Percentiles rank a stretch among this genome's conserved stretches.
Conservation (phyloP, 2,329 filamentous ascomycete genomes). For the Xylaria polymorpha region DNA sequence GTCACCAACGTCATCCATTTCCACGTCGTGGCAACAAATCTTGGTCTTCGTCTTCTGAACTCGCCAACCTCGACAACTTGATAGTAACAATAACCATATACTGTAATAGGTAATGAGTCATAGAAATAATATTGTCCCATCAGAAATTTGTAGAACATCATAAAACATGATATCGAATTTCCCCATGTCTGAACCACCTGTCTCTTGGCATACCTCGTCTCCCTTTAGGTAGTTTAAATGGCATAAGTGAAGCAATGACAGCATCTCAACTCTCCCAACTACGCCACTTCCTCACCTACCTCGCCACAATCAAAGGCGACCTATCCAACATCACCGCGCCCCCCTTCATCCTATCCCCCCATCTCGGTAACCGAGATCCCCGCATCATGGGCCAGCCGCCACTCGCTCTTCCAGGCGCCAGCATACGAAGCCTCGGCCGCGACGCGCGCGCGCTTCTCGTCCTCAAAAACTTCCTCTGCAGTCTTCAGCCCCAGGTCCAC, state of each 20-base stretch:
- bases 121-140: no score
- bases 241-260: constrained; percentile 29
- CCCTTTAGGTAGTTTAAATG: no score
- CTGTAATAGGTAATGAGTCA: no score
- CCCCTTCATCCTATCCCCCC: constrained; percentile 65
- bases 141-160: no score
- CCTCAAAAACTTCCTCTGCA: constrained; percentile 61
- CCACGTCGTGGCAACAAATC: no score
- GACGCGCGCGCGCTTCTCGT: constrained; percentile 57
- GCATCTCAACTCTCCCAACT: constrained; percentile 45
- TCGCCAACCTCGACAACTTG: no score
- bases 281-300: constrained; percentile 55
- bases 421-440: constrained; percentile 54
- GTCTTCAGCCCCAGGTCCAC: constrained; percentile 60
- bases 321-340: constrained; percentile 67
- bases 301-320: constrained; percentile 66
- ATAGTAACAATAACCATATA: no score
- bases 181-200: no score
- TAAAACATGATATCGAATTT: no score
- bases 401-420: constrained; percentile 59
- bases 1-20: no score
- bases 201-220: no score
- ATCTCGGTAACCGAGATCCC: constrained; percentile 67
- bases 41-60: no score
- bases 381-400: constrained; percentile 68